Base-by-base conservation (phyloP, 192 early-diverging fungal species). In the Fimicolochytrium jonesii region DNA sequence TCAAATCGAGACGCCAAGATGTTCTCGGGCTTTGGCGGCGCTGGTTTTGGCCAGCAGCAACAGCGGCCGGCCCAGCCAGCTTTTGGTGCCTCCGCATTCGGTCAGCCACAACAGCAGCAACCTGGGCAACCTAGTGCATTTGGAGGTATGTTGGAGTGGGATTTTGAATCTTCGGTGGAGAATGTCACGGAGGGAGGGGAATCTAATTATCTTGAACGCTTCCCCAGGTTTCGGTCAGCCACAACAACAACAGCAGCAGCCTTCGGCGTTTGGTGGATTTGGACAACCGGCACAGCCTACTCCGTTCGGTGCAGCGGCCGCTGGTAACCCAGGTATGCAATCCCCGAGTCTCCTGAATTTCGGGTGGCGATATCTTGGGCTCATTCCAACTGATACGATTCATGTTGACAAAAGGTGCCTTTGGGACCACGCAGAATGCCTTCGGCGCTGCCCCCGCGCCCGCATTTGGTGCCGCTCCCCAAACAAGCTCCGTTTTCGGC, bases 31-130 rank as follows among this genome's bases (percentile, higher is more conserved):
- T n/a, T n/a, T n/a, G n/a, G n/a, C n/a, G n/a, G n/a, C n/a, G n/a
- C n/a, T n/a, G 60, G 60, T 18, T 62, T 62, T 34, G 60, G 60
- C 60, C 62, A 64, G 57, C 57, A 59, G 42, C 57, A 64, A 15
- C 62, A 52, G 62, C 49, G 50, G 4, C 49, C 49, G 49, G 36
- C 48, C 25, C 18, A 28, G 18, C 34, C 30, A 36, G 39, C 33
- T 1, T 51, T 52, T 29, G 49, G 62, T 11, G 49, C 32, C 13
- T 17, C 31, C 4, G 39, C 20, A 10, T 64, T 64, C 28, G 62
- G 62, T 0, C 50, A 55, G 22, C 62, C 25, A 15, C 62, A 52
- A 18, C 62, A 64, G 23, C 59, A 66, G 13, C 60, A 52, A 39
- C 20, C 13, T 25, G 6, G 4, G 10, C 44, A 51, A 25, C n/a